Conservation (phyloP, 192 early-diverging fungal species). For the Rhizophagus clarus region DNA sequence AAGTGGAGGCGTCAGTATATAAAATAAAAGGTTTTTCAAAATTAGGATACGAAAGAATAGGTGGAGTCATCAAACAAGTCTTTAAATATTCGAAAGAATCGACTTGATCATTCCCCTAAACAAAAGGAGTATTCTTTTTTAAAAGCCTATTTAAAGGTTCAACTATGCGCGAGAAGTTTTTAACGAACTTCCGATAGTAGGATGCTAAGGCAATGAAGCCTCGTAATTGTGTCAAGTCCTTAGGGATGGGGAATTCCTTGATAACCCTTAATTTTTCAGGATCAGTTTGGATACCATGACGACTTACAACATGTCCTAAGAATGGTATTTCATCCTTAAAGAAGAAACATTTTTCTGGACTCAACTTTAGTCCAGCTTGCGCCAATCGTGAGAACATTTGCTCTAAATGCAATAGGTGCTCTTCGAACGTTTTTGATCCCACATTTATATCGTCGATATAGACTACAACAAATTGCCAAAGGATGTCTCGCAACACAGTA, state of each 20-base stretch:
- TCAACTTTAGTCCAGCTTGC: neutral
- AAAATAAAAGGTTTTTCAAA: neutral
- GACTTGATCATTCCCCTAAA: neutral
- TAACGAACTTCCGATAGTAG: neutral
- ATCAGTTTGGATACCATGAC: neutral
- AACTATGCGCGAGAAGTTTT: neutral
- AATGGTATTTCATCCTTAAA: neutral
- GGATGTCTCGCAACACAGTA: neutral
- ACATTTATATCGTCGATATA: slow-evolving; percentile 43
- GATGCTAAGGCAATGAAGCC: neutral
- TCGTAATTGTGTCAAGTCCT: neutral
- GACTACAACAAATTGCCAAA: slow-evolving; percentile 25
- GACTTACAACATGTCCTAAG: neutral
- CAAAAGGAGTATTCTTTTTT: neutral
- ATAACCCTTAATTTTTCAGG: neutral
- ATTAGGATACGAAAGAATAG: neutral
- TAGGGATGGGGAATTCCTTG: neutral
- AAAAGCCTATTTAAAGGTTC: neutral
- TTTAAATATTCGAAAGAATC: neutral
- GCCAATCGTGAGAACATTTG: neutral
- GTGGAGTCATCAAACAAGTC: neutral
- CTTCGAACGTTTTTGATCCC: slow-evolving; percentile 32
- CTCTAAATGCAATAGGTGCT: slow-evolving; percentile 27
- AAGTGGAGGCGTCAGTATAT: neutral
- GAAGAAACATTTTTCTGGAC: neutral